Evolutionary conservation across 768 basidiomycete genomes (phyloP).

Genomic region (Lepiota brunneoincarnata): DNA sequence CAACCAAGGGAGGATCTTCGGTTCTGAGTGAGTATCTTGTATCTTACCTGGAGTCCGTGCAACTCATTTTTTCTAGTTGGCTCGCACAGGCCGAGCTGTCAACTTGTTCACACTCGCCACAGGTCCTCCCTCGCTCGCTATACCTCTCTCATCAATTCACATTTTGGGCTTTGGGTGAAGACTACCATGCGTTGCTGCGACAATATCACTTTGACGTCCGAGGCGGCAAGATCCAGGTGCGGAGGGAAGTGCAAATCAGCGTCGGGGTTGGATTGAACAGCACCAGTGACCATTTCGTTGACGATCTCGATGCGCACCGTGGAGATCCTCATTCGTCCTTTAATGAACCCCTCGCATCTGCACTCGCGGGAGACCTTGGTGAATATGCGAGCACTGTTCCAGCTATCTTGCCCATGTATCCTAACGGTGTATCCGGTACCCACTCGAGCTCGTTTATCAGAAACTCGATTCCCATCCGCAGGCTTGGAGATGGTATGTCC

Average conservation of each 20-base stretch:
- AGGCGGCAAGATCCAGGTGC: conserved; percentile 63
- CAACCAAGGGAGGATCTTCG: conserved; percentile 9
- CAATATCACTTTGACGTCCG: conserved; percentile 57
- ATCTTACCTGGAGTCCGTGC: conserved; percentile 2
- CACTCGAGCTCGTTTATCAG: conserved; percentile 6
- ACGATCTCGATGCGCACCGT: conserved; percentile 33
- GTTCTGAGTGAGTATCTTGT: conserved; percentile 33
- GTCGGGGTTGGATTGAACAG: conserved; percentile 20
- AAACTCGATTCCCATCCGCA: conserved; percentile 57
- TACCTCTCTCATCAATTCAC: conserved; percentile 86
- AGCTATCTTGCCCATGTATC: conserved; percentile 71
- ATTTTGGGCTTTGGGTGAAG: conserved; percentile 72
- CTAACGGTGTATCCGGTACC: conserved; percentile 57
- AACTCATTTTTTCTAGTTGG: conserved; percentile 39
- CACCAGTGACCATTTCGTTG: conserved; percentile 46
- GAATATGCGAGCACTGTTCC: conserved; percentile 34
- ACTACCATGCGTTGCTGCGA: conserved; percentile 78
- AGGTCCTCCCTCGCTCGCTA: conserved; percentile 67
- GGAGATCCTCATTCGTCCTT: conserved; percentile 50
- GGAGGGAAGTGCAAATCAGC: conserved; percentile 51
- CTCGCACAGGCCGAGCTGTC: conserved; percentile 83
- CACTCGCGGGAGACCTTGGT: conserved; percentile 63
- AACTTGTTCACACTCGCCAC: conserved; percentile 57
- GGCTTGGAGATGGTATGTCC: conserved; percentile 51
- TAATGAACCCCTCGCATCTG: conserved; percentile 76